Evolutionary conservation across 1,139 yeast species (phyloP), one percentile per base, ranked within the genome.

Genomic region (Nakaseomyces delphensis): DNA sequence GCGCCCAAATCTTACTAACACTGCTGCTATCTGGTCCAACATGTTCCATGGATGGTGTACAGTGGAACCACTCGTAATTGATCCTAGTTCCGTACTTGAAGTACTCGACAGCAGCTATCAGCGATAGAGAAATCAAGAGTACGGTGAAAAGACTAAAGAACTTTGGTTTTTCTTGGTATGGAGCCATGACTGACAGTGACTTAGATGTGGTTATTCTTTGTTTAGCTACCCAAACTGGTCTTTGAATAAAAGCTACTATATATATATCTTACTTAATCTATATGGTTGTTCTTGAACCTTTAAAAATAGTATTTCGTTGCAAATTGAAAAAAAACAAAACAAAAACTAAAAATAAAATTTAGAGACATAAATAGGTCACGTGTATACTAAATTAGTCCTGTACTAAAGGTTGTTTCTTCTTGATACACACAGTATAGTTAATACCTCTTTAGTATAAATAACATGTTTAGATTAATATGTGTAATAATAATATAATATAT

Each of bases 21-120:
- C 36, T 33, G 27, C 57, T 51, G 8, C 52, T 48, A 13, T 44
- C 38, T 3, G 50, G 47, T 14, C 55, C 50, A 6, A 64, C 54
- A 15, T 60, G 54, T 41, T 56, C 59, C 11, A 47, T 45, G 3
- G 56, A 45, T 11, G 68, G 64, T 10, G 69, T 65, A 44, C 71
- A 67, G 43, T 67, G 71, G 48, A 67, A 64, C 68, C 68, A 65
- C 25, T 67, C 70, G 45, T 67, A 67, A 46, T 65, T 59, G 31
- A 54, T 52, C 45, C 56, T 58, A 3, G 70, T 66, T 14, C 62
- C 49, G 43, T 63, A 64, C 47, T 67, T 67, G 54, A 67, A 67
- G 46, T 64, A 66, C 46, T 67, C 70, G 2, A 64, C 67, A 5
- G 60, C 68, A 3, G 64, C 70, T 39, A 66, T 57, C 4, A 66